Base-by-base conservation (phyloP, 805 yeast species). In the Pichia membranifaciens region DNA sequence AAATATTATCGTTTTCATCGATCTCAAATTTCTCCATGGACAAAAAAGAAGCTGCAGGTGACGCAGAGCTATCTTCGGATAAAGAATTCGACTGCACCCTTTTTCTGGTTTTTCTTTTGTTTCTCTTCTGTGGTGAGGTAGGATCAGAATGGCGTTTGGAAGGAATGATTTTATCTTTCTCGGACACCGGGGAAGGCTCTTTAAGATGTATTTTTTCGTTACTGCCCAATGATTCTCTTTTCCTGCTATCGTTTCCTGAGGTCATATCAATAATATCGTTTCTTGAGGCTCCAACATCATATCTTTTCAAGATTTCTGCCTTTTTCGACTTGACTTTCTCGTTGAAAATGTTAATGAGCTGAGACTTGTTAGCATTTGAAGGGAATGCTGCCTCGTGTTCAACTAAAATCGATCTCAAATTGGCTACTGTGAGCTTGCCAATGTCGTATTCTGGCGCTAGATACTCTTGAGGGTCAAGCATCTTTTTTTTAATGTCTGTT, bases 311-410 rank as follows among this genome's bases (percentile, higher is more conserved):
- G 33, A 77, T 62, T 38, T 64, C 56, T 0, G 67, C 65, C 2
- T 84, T 69, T 10, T 68, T 64, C 2, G 85, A 80, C 15, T 66
- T 68, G 43, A 87, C 67, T 7, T 80, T 62, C 5, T 69, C 61
- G n/a, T 75, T 68, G 64, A 81, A 87, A n/a, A 83, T 57, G n/a
- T 67, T 66, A 2, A 88, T 64, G 49, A 89, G 70, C 12, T 78
- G 80, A 6, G 76, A 66, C 62, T 91, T 91, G 59, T 82, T 86
- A 5, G 89, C 82, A 40, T 74, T 69, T 1, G 84, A 68, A 0
- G 84, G 74, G 58, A 73, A 82, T 1, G 66, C 62, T n/a, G 90
- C 70, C n/a, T 76, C 72, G 59, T 87, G 76, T 47, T 77, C 81
- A 12, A 71, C 64, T 45, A 91, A 69, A 20, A 87, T 73, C 20